Evolutionary conservation across 176 grass and related monocot genomes (phyloP), one percentile per base, ranked within the genome.

Genomic region (Aegilops bicornis): DNA sequence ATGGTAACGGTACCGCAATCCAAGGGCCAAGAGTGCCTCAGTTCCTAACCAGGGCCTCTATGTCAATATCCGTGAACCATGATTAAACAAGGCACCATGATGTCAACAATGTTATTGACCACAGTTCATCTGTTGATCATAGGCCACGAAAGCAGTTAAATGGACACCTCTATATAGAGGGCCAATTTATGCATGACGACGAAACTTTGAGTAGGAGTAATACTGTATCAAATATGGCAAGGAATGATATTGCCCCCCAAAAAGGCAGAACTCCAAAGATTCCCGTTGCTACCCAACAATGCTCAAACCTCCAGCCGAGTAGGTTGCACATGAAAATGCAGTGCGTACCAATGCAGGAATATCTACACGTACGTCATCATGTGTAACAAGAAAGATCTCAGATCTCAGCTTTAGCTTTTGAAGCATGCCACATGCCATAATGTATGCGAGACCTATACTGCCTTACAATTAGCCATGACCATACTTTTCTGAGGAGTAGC

Each of bases 401-500:
- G 33, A 78, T 52, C 42, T 78, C 8, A 84, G 35, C 76, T 91
- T 91, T 87, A 91, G 36, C 89, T 84, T 87, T 91, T 87, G 48
- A 66, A 76, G 89, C 89, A 87, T 80, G 85, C 71, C 71, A 16
- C 68, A 16, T 17, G 32, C 80, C 60, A 66, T 61, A 66, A 67
- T 54, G 61, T 54, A 68, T 82, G 79, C 19, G 29, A 83, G 66
- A 76, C 39, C 20, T 64, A 64, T 52, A 37, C 73, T 48, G 83
- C 54, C 19, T 79, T 60, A 80, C 22, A 47, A 75, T 84, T 37
- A 12, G 15, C 65, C 74, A 87, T 79, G 47, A 80, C 61, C 43
- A 3, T 81, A 73, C 85, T 84, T 87, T 61, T n/a, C 16, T 71
- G 33, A 27, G 24, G 79, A 75, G 20, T 8, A 75, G 59, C 6